Percentiles rank a stretch among this genome's conserved stretches.
phyloP scores from a whole-genome alignment of 2,329 filamentous ascomycete species.

The Cladorrhinum sp. region DNA sequence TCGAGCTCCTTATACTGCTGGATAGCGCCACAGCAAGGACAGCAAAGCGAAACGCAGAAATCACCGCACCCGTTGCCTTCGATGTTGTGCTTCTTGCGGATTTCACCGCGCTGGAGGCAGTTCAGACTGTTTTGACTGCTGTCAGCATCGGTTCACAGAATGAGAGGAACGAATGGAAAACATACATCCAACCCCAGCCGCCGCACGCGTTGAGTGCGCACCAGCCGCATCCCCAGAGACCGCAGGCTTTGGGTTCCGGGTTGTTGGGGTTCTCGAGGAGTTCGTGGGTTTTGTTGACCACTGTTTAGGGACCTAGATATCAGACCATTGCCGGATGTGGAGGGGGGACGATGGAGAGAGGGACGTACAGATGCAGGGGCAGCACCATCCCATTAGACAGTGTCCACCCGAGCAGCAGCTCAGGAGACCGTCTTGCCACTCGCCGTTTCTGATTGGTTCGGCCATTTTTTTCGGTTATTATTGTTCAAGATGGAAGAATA shows the following conservation, averaged over 20 bases:
- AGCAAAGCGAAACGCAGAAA: constrained; percentile 44
- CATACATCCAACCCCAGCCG: constrained; percentile 34
- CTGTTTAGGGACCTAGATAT: constrained; percentile 12
- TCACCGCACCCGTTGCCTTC: constrained; percentile 41
- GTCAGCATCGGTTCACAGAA: neutral
- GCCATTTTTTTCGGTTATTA: neutral
- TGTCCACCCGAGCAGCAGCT: constrained; percentile 28
- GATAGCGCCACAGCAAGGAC: constrained; percentile 44
- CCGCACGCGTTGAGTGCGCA: constrained; percentile 28
- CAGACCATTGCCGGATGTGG: neutral
- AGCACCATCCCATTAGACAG: constrained; percentile 30
- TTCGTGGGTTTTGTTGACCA: constrained; percentile 33
- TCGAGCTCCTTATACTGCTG: constrained; percentile 39
- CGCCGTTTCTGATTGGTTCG: constrained; percentile 1
- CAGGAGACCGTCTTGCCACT: constrained; percentile 32
- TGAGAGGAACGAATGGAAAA: too few species aligned
- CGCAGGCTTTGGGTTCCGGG: constrained; percentile 31
- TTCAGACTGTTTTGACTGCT: constrained; percentile 37
- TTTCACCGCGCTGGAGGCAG: constrained; percentile 42
- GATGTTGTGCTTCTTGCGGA: constrained; percentile 44
- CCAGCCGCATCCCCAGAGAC: constrained; percentile 9
- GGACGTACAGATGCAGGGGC: constrained; percentile 32
- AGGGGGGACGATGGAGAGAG: neutral
- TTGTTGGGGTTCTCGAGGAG: constrained; percentile 32
- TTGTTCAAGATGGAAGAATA: neutral